A percentile compares a stretch with the other conserved stretches of the same genome.
These are phyloP conservation scores for Cucurbitaria berberidis DNA, from an alignment of 2,329 filamentous ascomycete species.

Conservation along the genomic window DNA sequence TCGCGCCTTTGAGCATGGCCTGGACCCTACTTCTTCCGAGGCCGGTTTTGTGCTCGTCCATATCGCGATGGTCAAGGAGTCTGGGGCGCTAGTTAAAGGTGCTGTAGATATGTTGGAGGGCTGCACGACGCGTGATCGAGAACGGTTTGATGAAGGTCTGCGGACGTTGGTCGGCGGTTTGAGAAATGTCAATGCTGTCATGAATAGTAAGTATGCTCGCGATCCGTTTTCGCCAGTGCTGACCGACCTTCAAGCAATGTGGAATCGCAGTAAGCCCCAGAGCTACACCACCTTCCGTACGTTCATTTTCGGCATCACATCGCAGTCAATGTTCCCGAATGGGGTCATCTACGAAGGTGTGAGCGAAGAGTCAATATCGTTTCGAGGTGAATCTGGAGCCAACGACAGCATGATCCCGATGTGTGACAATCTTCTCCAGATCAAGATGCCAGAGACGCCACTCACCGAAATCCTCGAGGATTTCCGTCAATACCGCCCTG, in stretches of 20 bases:
- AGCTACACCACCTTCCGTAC: conserved; percentile 91
- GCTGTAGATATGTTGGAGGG: conserved; percentile 70
- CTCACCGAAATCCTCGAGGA: conserved; percentile 87
- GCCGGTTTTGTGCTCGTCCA: conserved; percentile 96
- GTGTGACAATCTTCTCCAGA: conserved; percentile 83
- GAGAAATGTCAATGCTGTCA: conserved; percentile 74
- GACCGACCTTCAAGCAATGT: conserved; percentile 68
- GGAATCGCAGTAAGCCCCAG: conserved; percentile 81
- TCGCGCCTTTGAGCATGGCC: conserved; percentile 87
- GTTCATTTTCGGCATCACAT: conserved; percentile 96
- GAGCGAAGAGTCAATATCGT: conserved; percentile 75
- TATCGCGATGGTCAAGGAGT: conserved; percentile 92
- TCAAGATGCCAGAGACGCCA: conserved; percentile 87
- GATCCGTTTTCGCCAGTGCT: neutral
- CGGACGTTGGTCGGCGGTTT: conserved; percentile 64
- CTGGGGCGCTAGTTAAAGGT: conserved; percentile 76
- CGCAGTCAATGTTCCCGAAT: conserved; percentile 90
- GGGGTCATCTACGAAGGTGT: conserved; percentile 90
- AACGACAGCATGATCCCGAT: conserved; percentile 95
- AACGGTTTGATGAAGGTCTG: conserved; percentile 64
- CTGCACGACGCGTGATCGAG: conserved; percentile 53
- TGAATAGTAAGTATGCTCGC: conserved; percentile 67
- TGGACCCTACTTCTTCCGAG: conserved; percentile 86
- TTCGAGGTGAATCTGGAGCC: conserved; percentile 90
- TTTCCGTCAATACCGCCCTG: conserved; percentile 87